Evolutionary conservation across 306 rosid genomes (phyloP).

Genomic region (Coriaria nepalensis): DNA sequence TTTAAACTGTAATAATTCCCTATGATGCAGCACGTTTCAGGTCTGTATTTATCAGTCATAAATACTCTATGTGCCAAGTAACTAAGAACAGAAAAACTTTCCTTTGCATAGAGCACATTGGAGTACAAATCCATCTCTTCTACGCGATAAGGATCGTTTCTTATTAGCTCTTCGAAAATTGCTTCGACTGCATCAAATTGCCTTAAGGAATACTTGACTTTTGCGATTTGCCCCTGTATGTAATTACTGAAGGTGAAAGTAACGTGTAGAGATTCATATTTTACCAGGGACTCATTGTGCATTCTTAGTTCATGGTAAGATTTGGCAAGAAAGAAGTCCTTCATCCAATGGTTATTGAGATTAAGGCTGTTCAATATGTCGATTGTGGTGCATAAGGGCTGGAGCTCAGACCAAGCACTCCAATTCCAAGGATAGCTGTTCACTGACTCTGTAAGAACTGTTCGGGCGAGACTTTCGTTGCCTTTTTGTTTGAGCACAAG

Average conservation of each 20-base stretch:
- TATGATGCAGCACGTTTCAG: constrained; percentile 93
- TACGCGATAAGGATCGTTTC: constrained; percentile 89
- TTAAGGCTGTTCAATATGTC: constrained; percentile 63
- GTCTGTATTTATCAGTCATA: constrained; percentile 89
- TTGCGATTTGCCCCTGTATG: constrained; percentile 91
- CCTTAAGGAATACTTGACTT: constrained; percentile 81
- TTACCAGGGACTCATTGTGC: constrained; percentile 63
- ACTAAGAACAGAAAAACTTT: constrained; percentile 72
- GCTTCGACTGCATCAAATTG: constrained; percentile 92
- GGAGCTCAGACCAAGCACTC: constrained; percentile 95
- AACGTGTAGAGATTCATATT: constrained; percentile 59
- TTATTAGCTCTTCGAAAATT: constrained; percentile 80
- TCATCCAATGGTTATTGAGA: constrained; percentile 96
- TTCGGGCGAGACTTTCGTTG: constrained; percentile 58
- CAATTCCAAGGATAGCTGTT: constrained; percentile 98
- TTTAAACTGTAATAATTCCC: constrained; percentile 96
- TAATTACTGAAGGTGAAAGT: constrained; percentile 72
- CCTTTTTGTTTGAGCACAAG: constrained; percentile 88
- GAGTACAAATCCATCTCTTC: constrained; percentile 99
- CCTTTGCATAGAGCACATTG: constrained; percentile 90
- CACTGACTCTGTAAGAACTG: constrained; percentile 83
- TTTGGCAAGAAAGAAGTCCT: constrained; percentile 82
- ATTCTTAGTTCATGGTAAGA: constrained; percentile 82
- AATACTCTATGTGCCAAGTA: constrained; percentile 94
- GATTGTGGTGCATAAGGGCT: constrained; percentile 55